phyloP scores from a whole-genome alignment of 1,284 basidiomycete genomes.

The Thecaphora thlaspeos region DNA sequence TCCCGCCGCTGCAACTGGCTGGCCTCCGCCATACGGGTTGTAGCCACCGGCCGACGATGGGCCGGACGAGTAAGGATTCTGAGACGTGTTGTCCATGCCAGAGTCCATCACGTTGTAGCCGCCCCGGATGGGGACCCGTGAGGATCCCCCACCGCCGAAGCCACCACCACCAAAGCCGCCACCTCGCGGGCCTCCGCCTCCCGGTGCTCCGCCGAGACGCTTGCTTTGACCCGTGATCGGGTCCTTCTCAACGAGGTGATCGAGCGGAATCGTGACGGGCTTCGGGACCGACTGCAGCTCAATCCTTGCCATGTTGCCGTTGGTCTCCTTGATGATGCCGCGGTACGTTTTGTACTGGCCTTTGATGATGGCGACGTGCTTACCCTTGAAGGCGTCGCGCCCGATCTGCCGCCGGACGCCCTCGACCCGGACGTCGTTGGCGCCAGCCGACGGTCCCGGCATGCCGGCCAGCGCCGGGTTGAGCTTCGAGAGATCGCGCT shows the following conservation, averaged over 20 bases:
- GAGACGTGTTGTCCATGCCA: constrained; percentile 21
- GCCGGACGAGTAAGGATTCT: constrained; percentile 25
- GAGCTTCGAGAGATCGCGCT: constrained; percentile 86
- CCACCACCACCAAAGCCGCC: constrained; percentile 7
- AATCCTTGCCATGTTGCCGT: constrained; percentile 81
- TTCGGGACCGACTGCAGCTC: constrained; percentile 89
- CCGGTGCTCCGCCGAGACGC: constrained; percentile 11
- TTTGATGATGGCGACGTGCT: constrained; percentile 76
- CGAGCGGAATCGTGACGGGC: constrained; percentile 80
- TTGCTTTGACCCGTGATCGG: constrained; percentile 46
- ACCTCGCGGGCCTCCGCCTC: constrained; percentile 5
- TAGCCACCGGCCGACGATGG: constrained; percentile 9
- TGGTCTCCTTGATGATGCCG: constrained; percentile 92
- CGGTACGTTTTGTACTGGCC: constrained; percentile 88
- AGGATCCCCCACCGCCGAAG: constrained; percentile 10
- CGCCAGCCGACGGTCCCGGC: constrained; percentile 29
- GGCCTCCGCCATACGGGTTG: constrained; percentile 26
- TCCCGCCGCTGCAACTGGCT: constrained; percentile 11
- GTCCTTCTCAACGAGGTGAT: constrained; percentile 72
- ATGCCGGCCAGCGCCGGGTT: constrained; percentile 71
- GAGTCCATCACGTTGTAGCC: constrained; percentile 15
- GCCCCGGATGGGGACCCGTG: constrained; percentile 8
- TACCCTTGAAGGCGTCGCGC: constrained; percentile 76
- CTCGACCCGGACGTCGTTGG: constrained; percentile 40
- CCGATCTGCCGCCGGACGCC: constrained; percentile 36